phyloP scores from a whole-genome alignment of 1,284 basidiomycete genomes.

The Malassezia japonica region DNA sequence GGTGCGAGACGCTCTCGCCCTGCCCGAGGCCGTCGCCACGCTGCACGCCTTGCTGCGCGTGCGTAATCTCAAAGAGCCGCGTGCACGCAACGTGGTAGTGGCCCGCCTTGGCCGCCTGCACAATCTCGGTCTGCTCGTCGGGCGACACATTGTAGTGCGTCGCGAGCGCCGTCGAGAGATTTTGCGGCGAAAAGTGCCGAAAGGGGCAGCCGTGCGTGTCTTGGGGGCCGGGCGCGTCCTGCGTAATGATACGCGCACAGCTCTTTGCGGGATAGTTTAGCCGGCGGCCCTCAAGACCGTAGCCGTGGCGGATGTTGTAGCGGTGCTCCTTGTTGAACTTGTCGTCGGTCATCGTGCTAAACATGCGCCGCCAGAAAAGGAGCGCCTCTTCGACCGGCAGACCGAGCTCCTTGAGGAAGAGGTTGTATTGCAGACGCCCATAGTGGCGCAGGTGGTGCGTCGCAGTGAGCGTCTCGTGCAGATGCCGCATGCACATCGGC shows the following conservation, averaged over 20 bases:
- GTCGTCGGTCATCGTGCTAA: conserved; percentile 67
- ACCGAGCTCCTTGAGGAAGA: conserved; percentile 84
- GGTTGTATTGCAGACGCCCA: conserved; percentile 78
- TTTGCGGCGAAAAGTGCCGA: conserved; percentile 76
- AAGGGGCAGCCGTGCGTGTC: conserved; percentile 90
- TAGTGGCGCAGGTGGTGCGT: conserved; percentile 87
- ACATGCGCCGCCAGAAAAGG: conserved; percentile 83
- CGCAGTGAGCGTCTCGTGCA: conserved; percentile 68
- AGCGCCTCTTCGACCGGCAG: conserved; percentile 90
- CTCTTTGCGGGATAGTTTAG: conserved; percentile 91
- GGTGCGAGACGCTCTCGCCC: conserved; percentile 85
- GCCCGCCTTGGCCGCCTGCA: conserved; percentile 66
- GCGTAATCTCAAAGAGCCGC: conserved; percentile 88
- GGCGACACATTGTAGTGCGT: conserved; percentile 61
- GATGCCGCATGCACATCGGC: conserved; percentile 87
- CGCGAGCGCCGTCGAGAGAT: conserved; percentile 68
- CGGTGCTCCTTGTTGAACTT: conserved; percentile 97
- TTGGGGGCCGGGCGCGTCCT: conserved; percentile 62
- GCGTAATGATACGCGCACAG: conserved; percentile 78
- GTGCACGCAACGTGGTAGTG: conserved; percentile 97
- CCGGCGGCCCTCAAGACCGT: conserved; percentile 84
- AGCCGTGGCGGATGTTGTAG: conserved; percentile 94
- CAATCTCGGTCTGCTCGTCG: conserved; percentile 78
- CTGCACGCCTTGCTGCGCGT: conserved; percentile 61
- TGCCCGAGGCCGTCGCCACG: conserved; percentile 80